A percentile compares a stretch with the other conserved stretches of the same genome.
phyloP scores from a whole-genome alignment of 306 rosid species.

The Prunus salicina region DNA sequence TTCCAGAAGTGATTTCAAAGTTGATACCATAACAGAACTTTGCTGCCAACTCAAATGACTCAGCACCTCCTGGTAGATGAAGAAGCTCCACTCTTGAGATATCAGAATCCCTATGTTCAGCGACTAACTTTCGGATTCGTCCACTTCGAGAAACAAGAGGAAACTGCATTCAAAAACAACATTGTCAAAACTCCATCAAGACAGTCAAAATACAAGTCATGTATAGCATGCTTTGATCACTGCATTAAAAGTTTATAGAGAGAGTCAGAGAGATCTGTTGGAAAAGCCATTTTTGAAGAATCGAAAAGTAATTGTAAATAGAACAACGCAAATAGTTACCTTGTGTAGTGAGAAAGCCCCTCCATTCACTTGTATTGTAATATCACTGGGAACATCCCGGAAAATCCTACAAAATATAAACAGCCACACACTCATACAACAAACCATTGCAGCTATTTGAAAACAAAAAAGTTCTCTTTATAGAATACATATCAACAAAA shows the following conservation, averaged over 20 bases:
- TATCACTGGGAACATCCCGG: constrained; percentile 96
- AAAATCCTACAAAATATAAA: constrained; percentile 69
- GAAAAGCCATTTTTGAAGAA: not conserved
- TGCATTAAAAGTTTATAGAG: not conserved
- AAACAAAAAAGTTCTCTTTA: not conserved
- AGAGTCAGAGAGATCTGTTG: not conserved
- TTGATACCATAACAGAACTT: constrained; percentile 95
- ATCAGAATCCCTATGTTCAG: constrained; percentile 88
- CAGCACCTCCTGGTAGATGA: constrained; percentile 90
- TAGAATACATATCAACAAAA: not conserved
- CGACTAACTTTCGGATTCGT: constrained; percentile 79
- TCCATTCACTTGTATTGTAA: constrained; percentile 81
- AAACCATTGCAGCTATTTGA: not conserved
- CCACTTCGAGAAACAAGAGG: constrained; percentile 99
- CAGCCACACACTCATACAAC: constrained; percentile 23
- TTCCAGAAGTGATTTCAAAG: constrained; percentile 82
- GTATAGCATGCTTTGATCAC: not conserved
- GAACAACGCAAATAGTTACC: constrained; percentile 35
- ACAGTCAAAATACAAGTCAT: not conserved
- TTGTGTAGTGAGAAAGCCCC: constrained; percentile 77
- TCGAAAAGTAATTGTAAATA: constrained; percentile 14
- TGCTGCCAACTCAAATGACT: constrained; percentile 88
- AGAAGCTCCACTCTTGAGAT: constrained; percentile 91
- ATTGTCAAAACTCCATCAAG: constrained; percentile 18
- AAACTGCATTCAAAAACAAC: constrained; percentile 56